Evolutionary conservation across 768 basidiomycete species (phyloP).

Genomic region (Pleurotus platypus): DNA sequence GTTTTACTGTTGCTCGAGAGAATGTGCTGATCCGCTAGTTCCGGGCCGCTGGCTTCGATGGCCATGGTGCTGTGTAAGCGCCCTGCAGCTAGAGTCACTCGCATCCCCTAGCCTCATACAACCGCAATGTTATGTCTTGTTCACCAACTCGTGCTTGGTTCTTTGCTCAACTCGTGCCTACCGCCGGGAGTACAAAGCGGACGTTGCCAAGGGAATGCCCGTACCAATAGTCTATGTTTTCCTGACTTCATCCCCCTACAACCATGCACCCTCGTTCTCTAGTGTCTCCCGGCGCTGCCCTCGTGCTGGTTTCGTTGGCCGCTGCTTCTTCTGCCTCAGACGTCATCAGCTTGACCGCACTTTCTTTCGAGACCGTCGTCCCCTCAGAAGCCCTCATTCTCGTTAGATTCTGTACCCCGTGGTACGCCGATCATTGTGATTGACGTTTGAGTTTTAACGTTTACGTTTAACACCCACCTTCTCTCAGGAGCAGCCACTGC

Average conservation of each 20-base stretch:
- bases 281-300: slow-evolving; percentile 43
- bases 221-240: no score
- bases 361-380: neutral
- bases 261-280: slow-evolving; percentile 66
- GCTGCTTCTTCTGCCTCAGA: neutral
- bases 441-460: neutral
- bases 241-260: neutral
- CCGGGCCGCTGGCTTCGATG: no score
- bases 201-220: no score
- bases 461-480: neutral
- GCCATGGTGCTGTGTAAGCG: no score
- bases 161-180: no score
- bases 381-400: neutral
- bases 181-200: no score
- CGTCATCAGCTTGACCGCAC: neutral
- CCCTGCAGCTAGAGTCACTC: no score
- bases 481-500: neutral
- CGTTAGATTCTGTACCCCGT: neutral
- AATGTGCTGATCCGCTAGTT: no score
- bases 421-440: neutral
- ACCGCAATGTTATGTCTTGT: no score
- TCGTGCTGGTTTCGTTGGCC: slow-evolving; percentile 22
- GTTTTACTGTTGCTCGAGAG: no score
- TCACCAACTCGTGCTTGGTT: no score
- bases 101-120: no score